A percentile compares a stretch with the other conserved stretches of the same genome.
Conservation (phyloP, 2,329 filamentous ascomycete genomes). For the Penicillium fuscoglaucum region DNA sequence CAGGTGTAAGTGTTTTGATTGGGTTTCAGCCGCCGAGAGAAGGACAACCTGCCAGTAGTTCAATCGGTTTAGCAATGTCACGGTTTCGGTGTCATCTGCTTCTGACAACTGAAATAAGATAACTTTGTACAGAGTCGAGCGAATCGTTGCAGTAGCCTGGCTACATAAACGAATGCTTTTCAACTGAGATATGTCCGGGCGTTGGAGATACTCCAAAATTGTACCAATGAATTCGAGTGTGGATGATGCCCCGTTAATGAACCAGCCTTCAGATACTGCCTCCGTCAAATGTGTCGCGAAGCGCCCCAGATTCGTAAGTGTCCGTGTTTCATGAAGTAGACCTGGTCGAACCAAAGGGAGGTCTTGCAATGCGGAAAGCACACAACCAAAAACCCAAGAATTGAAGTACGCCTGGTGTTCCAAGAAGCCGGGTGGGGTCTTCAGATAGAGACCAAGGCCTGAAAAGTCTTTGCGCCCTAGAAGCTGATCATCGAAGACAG, state of each 20-base stretch:
- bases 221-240: conserved; percentile 84
- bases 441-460: conserved; percentile 80
- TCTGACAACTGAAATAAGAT: conserved; percentile 81
- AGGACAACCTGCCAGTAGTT: conserved; percentile 96
- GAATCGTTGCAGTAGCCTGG: conserved; percentile 74
- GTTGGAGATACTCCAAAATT: conserved; percentile 83
- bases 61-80: conserved; percentile 77
- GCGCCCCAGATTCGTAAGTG: conserved; percentile 82
- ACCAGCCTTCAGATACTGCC: conserved; percentile 94
- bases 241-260: conserved; percentile 79
- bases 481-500: conserved; percentile 82
- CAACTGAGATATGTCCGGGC: conserved; percentile 73
- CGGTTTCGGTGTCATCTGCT: conserved; percentile 68
- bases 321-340: conserved; percentile 73
- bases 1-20: conserved; percentile 79
- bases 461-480: conserved; percentile 85
- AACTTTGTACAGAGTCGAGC: conserved; percentile 74
- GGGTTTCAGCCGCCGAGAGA: conserved; percentile 71
- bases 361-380: conserved; percentile 69
- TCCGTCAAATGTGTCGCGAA: conserved; percentile 81
- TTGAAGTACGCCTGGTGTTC: conserved; percentile 96
- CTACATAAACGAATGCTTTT: conserved; percentile 92
- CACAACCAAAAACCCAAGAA: conserved; percentile 78
- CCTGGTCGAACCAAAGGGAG: conserved; percentile 71
- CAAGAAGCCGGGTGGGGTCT: conserved; percentile 86